phyloP scores from a whole-genome alignment of 192 early-diverging fungal genomes.

The Backusella macrospora region DNA sequence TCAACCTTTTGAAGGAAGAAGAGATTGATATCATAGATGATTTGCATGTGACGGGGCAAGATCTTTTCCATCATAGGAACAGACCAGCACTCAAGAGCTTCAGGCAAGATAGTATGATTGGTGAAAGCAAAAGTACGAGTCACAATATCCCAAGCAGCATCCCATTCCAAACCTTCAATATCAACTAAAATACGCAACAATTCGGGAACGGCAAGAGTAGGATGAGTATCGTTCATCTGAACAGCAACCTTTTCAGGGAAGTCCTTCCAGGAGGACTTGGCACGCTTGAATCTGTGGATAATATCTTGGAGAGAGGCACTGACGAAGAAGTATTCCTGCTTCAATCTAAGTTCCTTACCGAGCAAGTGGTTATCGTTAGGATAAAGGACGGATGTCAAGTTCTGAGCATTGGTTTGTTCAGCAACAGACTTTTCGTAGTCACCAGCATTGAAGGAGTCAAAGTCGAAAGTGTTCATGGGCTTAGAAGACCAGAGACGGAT shows the following conservation, averaged over 20 bases:
- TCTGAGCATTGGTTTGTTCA: slow-evolving; percentile 91
- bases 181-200: slow-evolving; percentile 92
- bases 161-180: slow-evolving; percentile 89
- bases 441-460: slow-evolving; percentile 85
- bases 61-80: slow-evolving; percentile 93
- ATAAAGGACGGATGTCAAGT: slow-evolving; percentile 94
- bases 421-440: slow-evolving; percentile 92
- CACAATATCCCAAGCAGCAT: slow-evolving; percentile 91
- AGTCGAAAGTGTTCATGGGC: slow-evolving; percentile 86
- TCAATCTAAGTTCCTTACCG: slow-evolving; percentile 94
- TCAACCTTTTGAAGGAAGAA: slow-evolving; percentile 97
- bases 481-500: slow-evolving; percentile 97
- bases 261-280: slow-evolving; percentile 77
- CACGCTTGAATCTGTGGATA: slow-evolving; percentile 93
- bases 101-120: slow-evolving; percentile 98
- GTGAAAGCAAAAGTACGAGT: slow-evolving; percentile 95
- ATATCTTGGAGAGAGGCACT: slow-evolving; percentile 87
- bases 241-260: slow-evolving; percentile 95
- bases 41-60: slow-evolving; percentile 95
- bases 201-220: slow-evolving; percentile 92
- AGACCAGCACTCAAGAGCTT: slow-evolving; percentile 97
- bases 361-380: slow-evolving; percentile 98
- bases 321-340: slow-evolving; percentile 98
- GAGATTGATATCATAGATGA: slow-evolving; percentile 99
- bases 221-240: slow-evolving; percentile 98